These are phyloP conservation scores for Beauveria rudraprayagi DNA, from an alignment of 2,329 filamentous ascomycete species.

Conservation along the genomic window DNA sequence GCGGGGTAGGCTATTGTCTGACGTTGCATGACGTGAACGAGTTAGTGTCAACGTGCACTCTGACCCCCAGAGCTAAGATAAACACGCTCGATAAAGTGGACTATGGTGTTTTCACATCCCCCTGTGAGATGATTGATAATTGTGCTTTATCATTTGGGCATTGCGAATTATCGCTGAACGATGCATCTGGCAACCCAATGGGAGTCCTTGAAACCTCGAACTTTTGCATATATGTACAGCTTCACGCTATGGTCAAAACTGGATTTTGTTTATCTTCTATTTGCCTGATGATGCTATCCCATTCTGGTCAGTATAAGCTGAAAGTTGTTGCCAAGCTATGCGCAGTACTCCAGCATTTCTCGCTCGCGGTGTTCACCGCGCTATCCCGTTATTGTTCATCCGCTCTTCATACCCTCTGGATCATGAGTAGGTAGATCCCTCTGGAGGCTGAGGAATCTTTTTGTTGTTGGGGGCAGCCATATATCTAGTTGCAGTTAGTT, in stretches of 20 bases:
- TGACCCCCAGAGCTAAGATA: background rate
- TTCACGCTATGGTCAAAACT: too few relatives aligned
- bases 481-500: slow-evolving; percentile 48
- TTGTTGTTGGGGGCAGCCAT: slow-evolving; percentile 91
- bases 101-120: too few relatives aligned
- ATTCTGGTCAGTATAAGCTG: background rate
- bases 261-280: background rate
- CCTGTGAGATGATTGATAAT: too few relatives aligned
- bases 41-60: background rate
- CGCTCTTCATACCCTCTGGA: background rate
- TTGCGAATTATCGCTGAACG: background rate
- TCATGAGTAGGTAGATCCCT: slow-evolving; percentile 55
- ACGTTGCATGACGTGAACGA: background rate
- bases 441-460: slow-evolving; percentile 88
- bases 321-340: background rate
- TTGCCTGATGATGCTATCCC: background rate
- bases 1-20: background rate
- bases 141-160: too few relatives aligned
- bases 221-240: background rate
- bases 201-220: background rate
- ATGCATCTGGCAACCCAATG: background rate
- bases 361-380: background rate
- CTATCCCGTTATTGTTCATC: background rate
- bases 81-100: too few relatives aligned
- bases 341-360: background rate